Evolutionary conservation across 306 rosid species (phyloP).

Genomic region (Biancaea sappan): DNA sequence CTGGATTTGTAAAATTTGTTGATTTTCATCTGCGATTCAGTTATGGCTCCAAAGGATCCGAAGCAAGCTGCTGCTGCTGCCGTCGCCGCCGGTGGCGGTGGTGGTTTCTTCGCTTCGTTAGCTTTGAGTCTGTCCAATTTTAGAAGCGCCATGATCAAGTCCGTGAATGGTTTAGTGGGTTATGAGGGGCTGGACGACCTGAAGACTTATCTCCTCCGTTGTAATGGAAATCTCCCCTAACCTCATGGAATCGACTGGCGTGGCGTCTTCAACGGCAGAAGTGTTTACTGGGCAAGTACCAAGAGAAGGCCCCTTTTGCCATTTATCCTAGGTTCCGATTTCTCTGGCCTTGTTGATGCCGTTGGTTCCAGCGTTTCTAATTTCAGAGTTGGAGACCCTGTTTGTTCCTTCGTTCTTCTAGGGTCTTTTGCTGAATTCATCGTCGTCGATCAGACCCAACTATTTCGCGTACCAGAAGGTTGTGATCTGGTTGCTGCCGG

Average conservation of each 20-base stretch:
- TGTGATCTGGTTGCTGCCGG: constrained; percentile 88
- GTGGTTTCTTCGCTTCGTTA: constrained; percentile 71
- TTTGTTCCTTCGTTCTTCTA: constrained; percentile 65
- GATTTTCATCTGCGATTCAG: constrained; percentile 33
- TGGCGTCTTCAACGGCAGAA: too few species aligned
- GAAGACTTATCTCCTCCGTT: too few species aligned
- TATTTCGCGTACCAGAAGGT: constrained; percentile 80
- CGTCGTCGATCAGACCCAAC: constrained; percentile 60
- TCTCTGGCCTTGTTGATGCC: constrained; percentile 75
- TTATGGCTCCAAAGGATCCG: constrained; percentile 68
- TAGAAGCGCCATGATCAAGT: constrained; percentile 65
- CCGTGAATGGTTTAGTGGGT: constrained; percentile 78
- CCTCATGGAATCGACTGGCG: too few species aligned
- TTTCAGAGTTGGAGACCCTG: constrained; percentile 69
- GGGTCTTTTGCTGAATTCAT: constrained; percentile 81
- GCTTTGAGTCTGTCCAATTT: constrained; percentile 68
- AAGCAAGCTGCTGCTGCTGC: constrained; percentile 47
- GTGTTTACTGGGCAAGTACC: constrained; percentile 75
- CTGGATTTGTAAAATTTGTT: constrained; percentile 20
- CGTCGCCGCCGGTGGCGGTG: constrained; percentile 25
- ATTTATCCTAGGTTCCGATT: constrained; percentile 87
- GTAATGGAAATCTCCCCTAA: too few species aligned
- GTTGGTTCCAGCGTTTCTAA: constrained; percentile 70
- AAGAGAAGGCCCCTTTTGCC: constrained; percentile 76
- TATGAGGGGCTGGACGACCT: too few species aligned